Base-by-base conservation (phyloP, 345 rosid genomes). In the Pugionium dolabratum region DNA sequence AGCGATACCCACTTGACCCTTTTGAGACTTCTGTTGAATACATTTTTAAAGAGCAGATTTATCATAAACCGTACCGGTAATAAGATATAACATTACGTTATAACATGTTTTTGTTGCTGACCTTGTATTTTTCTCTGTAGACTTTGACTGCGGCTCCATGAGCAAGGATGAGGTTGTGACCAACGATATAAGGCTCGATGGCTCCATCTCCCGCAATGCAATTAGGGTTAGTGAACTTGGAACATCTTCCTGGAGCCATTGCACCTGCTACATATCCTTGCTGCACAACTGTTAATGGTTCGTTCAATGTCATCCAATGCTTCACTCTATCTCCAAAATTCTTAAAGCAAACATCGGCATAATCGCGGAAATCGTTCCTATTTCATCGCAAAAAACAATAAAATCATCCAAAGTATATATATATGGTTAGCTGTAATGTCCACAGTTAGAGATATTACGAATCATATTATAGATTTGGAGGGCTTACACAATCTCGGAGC, bases 221-320 rank as follows among this genome's bases (percentile, higher is more conserved):
- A 18, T 10, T 59, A 28, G 79, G 69, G 62, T 75, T 70, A 10
- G 75, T 70, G 52, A 75, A 70, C 42, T 75, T 70, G 4, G 79
- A 75, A 48, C 79, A 75, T 64, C 79, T 58, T 33, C 79, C 79
- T 10, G 79, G 79, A 32, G 79, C 79, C 68, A 65, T 59, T 4
- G 0, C 45, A 52, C 79, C 79, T 0, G 43, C 39, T 36, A 54
- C 57, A 40, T 75, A 75, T 0, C 72, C 79, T 58, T 65, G 75
- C 52, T 28, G 62, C 62, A 71, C 74, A 45, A 69, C 70, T 10
- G 73, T 62, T 5, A 64, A 41, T 28, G 84, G 86, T 56, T 82
- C 86, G 11, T 82, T 82, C n/a, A 82, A 0, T 4, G 82, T 77
- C 41, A 70, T 46, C 86, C 86, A 82, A 30, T 79, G 75, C 49